Evolutionary conservation across 768 basidiomycete genomes (phyloP).

Genomic region (Lyophyllum shimeji): DNA sequence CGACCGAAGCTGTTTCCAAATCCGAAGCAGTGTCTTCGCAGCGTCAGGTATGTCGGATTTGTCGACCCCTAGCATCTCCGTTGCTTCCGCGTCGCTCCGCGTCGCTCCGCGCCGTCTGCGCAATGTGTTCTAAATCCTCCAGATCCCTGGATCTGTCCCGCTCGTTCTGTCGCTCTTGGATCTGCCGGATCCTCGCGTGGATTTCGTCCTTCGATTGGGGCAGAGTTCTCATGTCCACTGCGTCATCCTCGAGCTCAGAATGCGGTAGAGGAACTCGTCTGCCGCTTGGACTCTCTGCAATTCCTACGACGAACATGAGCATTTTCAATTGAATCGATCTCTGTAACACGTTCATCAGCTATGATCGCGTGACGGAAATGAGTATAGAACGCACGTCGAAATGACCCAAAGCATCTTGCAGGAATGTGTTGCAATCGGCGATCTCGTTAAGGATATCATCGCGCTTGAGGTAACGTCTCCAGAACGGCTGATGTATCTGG

Average conservation of each 20-base stretch:
- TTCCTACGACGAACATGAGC: not conserved
- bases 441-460: conserved; percentile 64
- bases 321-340: conserved; percentile 5
- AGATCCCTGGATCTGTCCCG: conserved; percentile 39
- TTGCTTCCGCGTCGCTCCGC: conserved; percentile 39
- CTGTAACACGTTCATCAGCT: not conserved
- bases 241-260: not conserved
- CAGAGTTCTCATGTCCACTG: not conserved
- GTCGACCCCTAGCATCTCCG: conserved; percentile 39
- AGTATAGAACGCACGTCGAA: conserved; percentile 42
- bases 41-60: conserved; percentile 54
- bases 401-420: conserved; percentile 56
- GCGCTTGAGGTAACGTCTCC: conserved; percentile 73
- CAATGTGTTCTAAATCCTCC: conserved; percentile 37
- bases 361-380: not conserved
- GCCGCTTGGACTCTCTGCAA: not conserved
- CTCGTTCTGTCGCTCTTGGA: conserved; percentile 33
- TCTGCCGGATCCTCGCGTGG: conserved; percentile 9
- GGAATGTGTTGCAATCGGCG: conserved; percentile 45
- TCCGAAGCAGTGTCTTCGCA: conserved; percentile 52
- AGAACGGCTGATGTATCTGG: conserved; percentile 62
- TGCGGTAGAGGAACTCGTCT: too few relatives aligned
- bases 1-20: conserved; percentile 31
- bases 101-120: conserved; percentile 31
- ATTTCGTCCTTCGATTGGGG: conserved; percentile 10